Conservation (phyloP, 805 yeast genomes). For the Barnettozyma wickerhamii region DNA sequence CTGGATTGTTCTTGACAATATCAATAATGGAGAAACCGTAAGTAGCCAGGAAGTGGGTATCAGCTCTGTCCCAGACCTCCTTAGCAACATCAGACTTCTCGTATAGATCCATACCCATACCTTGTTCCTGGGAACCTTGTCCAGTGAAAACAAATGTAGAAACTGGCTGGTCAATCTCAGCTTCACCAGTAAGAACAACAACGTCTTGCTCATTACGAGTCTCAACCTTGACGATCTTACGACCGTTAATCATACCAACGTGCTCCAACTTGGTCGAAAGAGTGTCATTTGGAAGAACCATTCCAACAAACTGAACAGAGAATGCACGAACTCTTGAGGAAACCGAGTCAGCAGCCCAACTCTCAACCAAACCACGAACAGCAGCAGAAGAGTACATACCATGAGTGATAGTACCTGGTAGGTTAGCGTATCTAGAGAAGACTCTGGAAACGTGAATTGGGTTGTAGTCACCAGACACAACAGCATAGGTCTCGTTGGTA, state of each 20-base stretch:
- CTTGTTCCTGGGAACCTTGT: conserved; percentile 99
- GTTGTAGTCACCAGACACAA: conserved; percentile 96
- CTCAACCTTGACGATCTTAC: conserved; percentile 92
- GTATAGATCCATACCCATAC: conserved; percentile 99
- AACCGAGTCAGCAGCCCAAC: conserved; percentile 97
- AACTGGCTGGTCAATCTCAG: conserved; percentile 97
- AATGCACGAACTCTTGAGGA: conserved; percentile 95
- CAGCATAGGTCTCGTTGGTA: conserved; percentile 94
- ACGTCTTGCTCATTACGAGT: conserved; percentile 80
- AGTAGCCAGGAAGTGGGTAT: conserved; percentile 82
- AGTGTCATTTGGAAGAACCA: conserved; percentile 95
- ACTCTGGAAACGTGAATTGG: conserved; percentile 97
- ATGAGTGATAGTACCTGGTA: conserved; percentile 98
- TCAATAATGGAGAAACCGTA: conserved; percentile 97
- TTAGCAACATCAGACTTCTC: conserved; percentile 86
- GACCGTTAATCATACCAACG: conserved; percentile 98
- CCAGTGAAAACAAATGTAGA: conserved; percentile 98
- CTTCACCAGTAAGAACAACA: conserved; percentile 87
- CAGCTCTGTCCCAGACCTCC: conserved; percentile 98
- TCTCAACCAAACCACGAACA: conserved; percentile 91
- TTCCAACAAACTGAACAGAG: conserved; percentile 86
- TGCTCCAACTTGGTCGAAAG: conserved; percentile 87
- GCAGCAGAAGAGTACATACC: conserved; percentile 99
- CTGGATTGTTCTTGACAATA: conserved; percentile 94
- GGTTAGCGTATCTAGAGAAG: conserved; percentile 85